Percentiles rank a stretch among this genome's conserved stretches.
Conservation (phyloP, 176 grass and related monocot species). For the Microstegium vimineum region DNA sequence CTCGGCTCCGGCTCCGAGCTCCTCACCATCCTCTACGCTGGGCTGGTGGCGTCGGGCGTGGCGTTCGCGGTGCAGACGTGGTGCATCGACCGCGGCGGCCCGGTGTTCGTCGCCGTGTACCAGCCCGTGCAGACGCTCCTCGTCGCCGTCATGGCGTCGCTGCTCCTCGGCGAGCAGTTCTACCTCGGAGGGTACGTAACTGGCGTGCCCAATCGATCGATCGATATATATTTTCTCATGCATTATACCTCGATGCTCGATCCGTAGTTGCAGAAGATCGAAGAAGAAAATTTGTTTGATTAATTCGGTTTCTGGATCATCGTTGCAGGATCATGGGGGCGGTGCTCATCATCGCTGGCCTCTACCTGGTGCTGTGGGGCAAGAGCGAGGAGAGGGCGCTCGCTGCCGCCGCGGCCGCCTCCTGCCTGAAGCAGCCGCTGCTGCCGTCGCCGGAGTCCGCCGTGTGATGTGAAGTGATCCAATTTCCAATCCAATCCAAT, state of each 20-base stretch:
- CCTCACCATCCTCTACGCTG: constrained; percentile 14
- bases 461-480: neutral
- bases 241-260: too few species aligned
- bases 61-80: constrained; percentile 4
- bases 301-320: neutral
- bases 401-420: neutral
- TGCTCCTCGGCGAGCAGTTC: constrained; percentile 21
- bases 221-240: too few species aligned
- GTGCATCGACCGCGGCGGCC: neutral
- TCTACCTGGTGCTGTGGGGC: constrained; percentile 21
- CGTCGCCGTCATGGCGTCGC: constrained; percentile 18
- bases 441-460: neutral
- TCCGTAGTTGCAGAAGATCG: too few species aligned
- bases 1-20: neutral
- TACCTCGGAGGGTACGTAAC: constrained; percentile 9
- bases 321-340: neutral
- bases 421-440: constrained; percentile 23
- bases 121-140: constrained; percentile 20
- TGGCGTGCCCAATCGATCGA: rapidly evolving
- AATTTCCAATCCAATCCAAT: too few species aligned
- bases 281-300: too few species aligned
- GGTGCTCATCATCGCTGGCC: neutral
- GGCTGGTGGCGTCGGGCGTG: neutral
- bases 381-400: constrained; percentile 10
- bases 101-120: constrained; percentile 1